Base-by-base conservation (phyloP, 164 flowering plant species). In the Amborella trichopoda region DNA sequence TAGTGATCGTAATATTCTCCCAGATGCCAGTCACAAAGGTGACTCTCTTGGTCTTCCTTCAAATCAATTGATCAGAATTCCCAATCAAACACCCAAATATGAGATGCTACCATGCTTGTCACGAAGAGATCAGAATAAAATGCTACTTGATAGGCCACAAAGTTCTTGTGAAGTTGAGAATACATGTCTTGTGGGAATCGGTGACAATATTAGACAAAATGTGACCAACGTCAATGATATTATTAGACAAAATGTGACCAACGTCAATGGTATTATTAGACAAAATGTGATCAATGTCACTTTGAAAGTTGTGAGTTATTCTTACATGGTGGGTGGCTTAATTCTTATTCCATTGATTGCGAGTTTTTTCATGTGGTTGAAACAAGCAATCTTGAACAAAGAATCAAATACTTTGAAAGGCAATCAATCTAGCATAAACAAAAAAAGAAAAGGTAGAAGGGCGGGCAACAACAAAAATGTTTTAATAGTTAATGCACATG, bases 391-490 rank as follows among this genome's bases (percentile, higher is more conserved):
- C 46, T 41, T 23, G 28, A 40, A 49, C 6, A 55, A 60, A 54
- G 46, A 46, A 49, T 17, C 18, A 22, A 54, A 44, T 44, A 59
- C 55, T 27, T n/a, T 28, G 26, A 65, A 54, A 16, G 32, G 23
- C 25, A 46, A 41, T 3, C 60, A 64, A 37, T 13, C 54, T 46
- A 33, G 18, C 20, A 55, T 34, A 19, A 18, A 70, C 10, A 79
- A 70, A 51, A 82, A 63, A 66, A 82, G 68, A 65, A 82, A 68
- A 53, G 9, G 62, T 47, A 66, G 75, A 28, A 73, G 49, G 54
- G 26, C 60, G 3, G 78, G 66, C 39, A 57, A 45, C 38, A 52
- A 22, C 43, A 72, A 59, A 55, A 68, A 48, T 23, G 50, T 23
- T 58, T 23, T 40, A 5, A 50, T 8, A 45, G 36, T 3, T 48